phyloP scores from a whole-genome alignment of 2,329 filamentous ascomycete genomes.

The Teratosphaeria gauchensis region DNA sequence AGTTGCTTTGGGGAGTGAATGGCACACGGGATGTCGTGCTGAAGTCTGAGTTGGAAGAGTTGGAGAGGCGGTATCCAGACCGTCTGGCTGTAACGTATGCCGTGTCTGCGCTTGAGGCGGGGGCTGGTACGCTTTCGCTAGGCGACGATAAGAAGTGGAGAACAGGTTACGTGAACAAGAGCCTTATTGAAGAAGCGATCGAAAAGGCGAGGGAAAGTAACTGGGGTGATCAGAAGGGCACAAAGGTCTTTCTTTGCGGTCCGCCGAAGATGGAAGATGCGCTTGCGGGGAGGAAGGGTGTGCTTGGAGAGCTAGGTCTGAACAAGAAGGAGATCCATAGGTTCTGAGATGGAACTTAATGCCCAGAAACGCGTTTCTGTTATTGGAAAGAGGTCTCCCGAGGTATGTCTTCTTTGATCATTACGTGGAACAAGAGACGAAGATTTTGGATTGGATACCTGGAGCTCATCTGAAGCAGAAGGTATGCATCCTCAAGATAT shows the following conservation, averaged over 20 bases:
- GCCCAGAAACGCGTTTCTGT: background rate
- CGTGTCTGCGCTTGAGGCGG: conserved; percentile 38
- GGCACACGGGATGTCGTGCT: conserved; percentile 53
- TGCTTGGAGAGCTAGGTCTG: conserved; percentile 36
- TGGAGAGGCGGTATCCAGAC: conserved; percentile 42
- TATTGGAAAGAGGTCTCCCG: too few species aligned
- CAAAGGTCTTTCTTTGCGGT: conserved; percentile 60
- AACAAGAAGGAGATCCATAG: conserved; percentile 10
- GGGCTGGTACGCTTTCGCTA: conserved; percentile 11
- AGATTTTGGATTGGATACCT: too few species aligned
- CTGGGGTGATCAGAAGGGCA: conserved; percentile 28
- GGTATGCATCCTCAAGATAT: too few species aligned
- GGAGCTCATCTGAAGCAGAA: too few species aligned
- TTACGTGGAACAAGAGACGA: too few species aligned
- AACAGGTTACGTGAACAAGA: conserved; percentile 50
- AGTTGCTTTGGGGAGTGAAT: conserved; percentile 58
- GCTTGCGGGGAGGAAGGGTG: conserved; percentile 44
- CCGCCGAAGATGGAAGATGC: conserved; percentile 57
- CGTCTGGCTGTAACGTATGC: conserved; percentile 51
- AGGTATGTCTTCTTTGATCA: too few species aligned
- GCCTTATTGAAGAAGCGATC: conserved; percentile 45
- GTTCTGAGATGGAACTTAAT: conserved; percentile 2
- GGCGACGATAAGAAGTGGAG: conserved; percentile 31
- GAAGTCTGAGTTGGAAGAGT: conserved; percentile 44
- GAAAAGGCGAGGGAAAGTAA: conserved; percentile 23